Evolutionary conservation across 2,329 filamentous ascomycete species (phyloP), one percentile per base, ranked within the genome.

Genomic region (Fusarium mundagurra): DNA sequence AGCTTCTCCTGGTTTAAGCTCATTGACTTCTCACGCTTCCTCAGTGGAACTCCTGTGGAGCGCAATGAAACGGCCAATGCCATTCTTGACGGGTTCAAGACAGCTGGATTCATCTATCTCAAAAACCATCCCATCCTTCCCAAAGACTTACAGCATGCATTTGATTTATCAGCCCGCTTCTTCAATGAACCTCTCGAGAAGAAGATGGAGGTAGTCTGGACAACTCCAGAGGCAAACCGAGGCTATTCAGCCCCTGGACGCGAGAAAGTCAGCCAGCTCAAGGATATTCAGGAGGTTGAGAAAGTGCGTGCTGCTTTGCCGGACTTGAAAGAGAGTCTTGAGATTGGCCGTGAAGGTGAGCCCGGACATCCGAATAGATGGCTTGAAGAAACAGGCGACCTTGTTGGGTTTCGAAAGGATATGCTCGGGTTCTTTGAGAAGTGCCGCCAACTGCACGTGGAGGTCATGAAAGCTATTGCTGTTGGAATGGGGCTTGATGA

Each of bases 31-130:
- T 90, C 89, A 18, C 86, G 86, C 48, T 96, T 95, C 82, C 89
- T 94, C 31, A 83, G 87, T 65, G 92, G 92, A 39, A 86, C 88
- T 27, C 84, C 88, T 1, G 78, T 86, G 16, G 85, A 92, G 75
- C 92, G 92, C 76, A 84, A 87, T 58, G 83, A 88, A 48, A 91
- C 93, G 3, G 95, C 94, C 29, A 83, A 90, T 61, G 90, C 92
- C 45, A 91, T 98, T 75, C 90, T 96, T 18, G 80, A 90, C 61
- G 95, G 94, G 47, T 97, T 98, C 85, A 93, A 95, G 78, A 92
- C 89, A 4, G 93, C 95, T 6, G 95, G 95, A 65, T 98, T 98
- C 86, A 89, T 98, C 79, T 98, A 98, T 83, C 89, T 97, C 44
- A 92, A 92, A 77, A 93, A 96, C 82, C 92, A 96, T 75, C 89